Percentiles rank a stretch among this genome's conserved stretches.
Evolutionary conservation across 2,329 filamentous ascomycete genomes (phyloP).

Genomic region (Calonectria pseudoreteaudii): DNA sequence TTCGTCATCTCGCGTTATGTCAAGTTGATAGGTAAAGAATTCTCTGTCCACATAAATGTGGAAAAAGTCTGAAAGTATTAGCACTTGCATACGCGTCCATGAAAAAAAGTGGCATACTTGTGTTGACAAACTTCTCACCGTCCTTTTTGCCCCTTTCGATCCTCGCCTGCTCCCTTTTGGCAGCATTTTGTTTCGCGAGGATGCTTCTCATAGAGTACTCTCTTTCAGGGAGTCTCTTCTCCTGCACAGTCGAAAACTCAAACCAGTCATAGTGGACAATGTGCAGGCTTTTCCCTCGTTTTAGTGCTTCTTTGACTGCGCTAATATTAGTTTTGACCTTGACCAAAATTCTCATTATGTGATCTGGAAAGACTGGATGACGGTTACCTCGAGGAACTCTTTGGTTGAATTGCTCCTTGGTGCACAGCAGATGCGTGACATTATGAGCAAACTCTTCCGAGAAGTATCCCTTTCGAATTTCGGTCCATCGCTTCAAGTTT

Average conservation of each 20-base stretch:
- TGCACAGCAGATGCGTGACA: slow-evolving; percentile 81
- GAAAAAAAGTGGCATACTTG: slow-evolving; percentile 54
- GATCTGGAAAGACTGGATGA: not conserved
- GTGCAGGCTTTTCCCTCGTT: slow-evolving; percentile 48
- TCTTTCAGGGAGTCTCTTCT: slow-evolving; percentile 46
- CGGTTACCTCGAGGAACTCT: slow-evolving; percentile 51
- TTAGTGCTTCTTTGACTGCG: slow-evolving; percentile 54
- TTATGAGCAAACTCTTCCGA: slow-evolving; percentile 59
- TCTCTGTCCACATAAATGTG: slow-evolving; percentile 73
- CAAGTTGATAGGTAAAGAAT: slow-evolving; percentile 73
- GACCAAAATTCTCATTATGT: not conserved
- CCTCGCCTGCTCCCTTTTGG: slow-evolving; percentile 47
- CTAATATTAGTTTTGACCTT: not conserved
- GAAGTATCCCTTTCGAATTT: slow-evolving; percentile 70
- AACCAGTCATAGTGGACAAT: slow-evolving; percentile 67
- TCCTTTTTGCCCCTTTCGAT: slow-evolving; percentile 53
- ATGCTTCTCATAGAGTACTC: slow-evolving; percentile 57
- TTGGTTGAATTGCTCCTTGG: slow-evolving; percentile 69
- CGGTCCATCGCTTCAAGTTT: slow-evolving; percentile 75
- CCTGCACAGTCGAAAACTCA: slow-evolving; percentile 55
- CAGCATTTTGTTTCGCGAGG: slow-evolving; percentile 45
- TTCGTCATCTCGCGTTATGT: slow-evolving; percentile 66
- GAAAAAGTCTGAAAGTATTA: slow-evolving; percentile 62
- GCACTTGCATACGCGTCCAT: not conserved
- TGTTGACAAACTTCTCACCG: slow-evolving; percentile 59